phyloP scores from a whole-genome alignment of 1,139 yeast species.

The Geotrichum australiense region DNA sequence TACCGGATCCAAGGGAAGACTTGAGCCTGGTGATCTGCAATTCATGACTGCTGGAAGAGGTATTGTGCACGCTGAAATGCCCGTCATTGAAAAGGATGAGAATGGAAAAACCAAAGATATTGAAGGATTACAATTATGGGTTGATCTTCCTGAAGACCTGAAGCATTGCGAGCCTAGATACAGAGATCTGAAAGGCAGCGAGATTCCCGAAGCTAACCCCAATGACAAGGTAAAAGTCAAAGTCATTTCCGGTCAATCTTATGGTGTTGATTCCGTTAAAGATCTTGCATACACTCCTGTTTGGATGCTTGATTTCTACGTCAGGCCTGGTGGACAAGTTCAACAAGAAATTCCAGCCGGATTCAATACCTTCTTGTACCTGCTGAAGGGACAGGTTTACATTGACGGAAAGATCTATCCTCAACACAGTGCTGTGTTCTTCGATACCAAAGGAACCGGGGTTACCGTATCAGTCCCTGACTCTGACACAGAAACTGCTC shows the following conservation, averaged over 20 bases:
- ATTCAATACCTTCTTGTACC: conserved; percentile 62
- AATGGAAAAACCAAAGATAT: conserved; percentile 26
- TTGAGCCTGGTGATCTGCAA: conserved; percentile 81
- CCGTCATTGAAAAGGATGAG: conserved; percentile 42
- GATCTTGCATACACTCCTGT: conserved; percentile 79
- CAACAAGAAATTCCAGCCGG: conserved; percentile 51
- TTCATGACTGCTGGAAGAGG: conserved; percentile 95
- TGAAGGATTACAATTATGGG: conserved; percentile 78
- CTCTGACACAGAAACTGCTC: conserved; percentile 33
- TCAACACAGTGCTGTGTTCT: conserved; percentile 43
- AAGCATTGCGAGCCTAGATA: conserved; percentile 68
- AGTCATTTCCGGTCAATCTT: conserved; percentile 71
- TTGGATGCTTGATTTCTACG: conserved; percentile 53
- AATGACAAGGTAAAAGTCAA: conserved; percentile 67
- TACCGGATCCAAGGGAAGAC: conserved; percentile 73
- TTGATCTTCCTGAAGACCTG: conserved; percentile 64
- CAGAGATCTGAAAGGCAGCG: conserved; percentile 64
- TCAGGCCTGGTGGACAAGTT: conserved; percentile 64
- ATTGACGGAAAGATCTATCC: conserved; percentile 44
- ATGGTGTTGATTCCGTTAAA: conserved; percentile 70
- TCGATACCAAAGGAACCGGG: conserved; percentile 30
- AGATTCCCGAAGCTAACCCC: conserved; percentile 60
- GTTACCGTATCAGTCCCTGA: conserved; percentile 27
- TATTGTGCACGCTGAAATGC: conserved; percentile 81
- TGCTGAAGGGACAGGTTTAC: conserved; percentile 54